Percentiles rank a stretch among this genome's conserved stretches.
Evolutionary conservation across 768 basidiomycete genomes (phyloP).

Genomic region (Butyriboletus loyo): DNA sequence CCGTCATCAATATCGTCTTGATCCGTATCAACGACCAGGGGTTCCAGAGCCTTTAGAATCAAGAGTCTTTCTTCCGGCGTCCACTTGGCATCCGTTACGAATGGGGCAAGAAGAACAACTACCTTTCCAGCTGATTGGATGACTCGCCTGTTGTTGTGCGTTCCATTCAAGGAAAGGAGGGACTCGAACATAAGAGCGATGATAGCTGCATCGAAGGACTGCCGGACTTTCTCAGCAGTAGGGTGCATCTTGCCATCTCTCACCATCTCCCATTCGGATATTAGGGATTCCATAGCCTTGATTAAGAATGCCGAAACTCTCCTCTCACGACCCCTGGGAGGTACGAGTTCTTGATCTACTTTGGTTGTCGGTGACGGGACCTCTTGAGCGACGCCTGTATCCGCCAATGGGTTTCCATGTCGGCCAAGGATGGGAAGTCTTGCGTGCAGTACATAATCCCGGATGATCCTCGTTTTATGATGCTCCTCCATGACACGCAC

Average conservation of each 20-base stretch:
- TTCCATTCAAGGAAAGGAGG: conserved; percentile 62
- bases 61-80: conserved; percentile 58
- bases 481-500: conserved; percentile 61
- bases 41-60: conserved; percentile 64
- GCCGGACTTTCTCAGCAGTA: conserved; percentile 63
- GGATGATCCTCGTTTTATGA: conserved; percentile 52
- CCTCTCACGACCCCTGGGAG: conserved; percentile 57
- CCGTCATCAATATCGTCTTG: conserved; percentile 22
- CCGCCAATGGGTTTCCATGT: conserved; percentile 2
- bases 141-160: conserved; percentile 54
- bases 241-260: conserved; percentile 35
- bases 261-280: conserved; percentile 46
- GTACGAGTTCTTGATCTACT: conserved; percentile 34
- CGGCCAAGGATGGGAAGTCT: conserved; percentile 46
- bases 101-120: conserved; percentile 40
- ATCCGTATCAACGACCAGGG: conserved; percentile 48
- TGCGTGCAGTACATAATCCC: conserved; percentile 69
- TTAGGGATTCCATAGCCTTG: conserved; percentile 55
- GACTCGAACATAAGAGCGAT: conserved; percentile 68
- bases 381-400: background rate
- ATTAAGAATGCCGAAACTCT: conserved; percentile 60
- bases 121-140: conserved; percentile 62
- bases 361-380: conserved; percentile 6
- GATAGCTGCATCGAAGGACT: conserved; percentile 66
- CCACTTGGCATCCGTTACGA: conserved; percentile 46